phyloP scores from a whole-genome alignment of 176 grass and related monocot genomes.

The Carex littledalei region DNA sequence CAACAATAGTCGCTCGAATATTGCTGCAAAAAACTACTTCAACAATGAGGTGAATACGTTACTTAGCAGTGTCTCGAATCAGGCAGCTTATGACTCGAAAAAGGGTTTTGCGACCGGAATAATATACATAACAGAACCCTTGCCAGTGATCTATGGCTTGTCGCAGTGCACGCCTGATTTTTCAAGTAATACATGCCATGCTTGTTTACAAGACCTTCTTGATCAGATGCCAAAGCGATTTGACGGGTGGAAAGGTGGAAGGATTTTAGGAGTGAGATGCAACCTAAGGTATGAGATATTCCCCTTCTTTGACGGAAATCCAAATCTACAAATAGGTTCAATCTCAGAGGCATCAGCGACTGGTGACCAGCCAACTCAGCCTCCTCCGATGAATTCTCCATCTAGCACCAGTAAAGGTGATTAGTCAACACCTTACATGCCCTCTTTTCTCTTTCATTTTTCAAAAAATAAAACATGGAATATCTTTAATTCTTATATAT shows the following conservation, averaged over 20 bases:
- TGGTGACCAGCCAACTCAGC: background rate
- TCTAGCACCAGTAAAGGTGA: background rate
- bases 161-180: slow-evolving; percentile 46
- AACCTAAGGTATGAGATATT: slow-evolving; percentile 25
- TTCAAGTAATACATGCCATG: background rate
- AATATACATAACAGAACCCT: background rate
- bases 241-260: background rate
- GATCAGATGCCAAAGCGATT: background rate
- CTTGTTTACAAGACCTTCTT: background rate
- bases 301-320: background rate
- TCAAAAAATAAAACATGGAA: background rate
- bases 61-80: slow-evolving; percentile 11
- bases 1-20: background rate
- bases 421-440: background rate
- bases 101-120: slow-evolving; percentile 33
- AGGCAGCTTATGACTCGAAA: slow-evolving; percentile 23
- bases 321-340: background rate
- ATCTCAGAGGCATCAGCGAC: background rate
- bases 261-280: background rate
- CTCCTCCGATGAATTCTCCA: background rate
- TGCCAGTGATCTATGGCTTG: slow-evolving; percentile 28
- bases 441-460: background rate
- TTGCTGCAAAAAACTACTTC: background rate
- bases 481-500: background rate
- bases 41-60: background rate